Evolutionary conservation across 2,329 filamentous ascomycete species (phyloP).

Genomic region (Leptographium flavum): DNA sequence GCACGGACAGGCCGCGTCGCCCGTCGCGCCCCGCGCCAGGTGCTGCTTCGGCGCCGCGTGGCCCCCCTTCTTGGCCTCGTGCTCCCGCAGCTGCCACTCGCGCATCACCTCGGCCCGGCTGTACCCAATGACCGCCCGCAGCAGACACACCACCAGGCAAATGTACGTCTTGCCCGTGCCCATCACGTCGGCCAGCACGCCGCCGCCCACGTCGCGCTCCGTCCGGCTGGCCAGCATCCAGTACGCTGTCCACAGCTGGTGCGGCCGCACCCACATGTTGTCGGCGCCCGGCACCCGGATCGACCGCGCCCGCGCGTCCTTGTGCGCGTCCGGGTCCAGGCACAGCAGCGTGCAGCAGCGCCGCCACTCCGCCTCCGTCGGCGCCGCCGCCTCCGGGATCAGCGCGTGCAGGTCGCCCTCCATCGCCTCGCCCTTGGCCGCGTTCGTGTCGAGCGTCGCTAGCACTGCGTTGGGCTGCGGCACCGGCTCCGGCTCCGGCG

Average conservation of each 20-base stretch:
- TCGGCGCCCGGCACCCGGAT: constrained; percentile 11
- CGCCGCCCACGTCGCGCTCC: constrained; percentile 10
- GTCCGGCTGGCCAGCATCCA: constrained; percentile 12
- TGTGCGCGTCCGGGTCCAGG: constrained; percentile 9
- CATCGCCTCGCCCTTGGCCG: constrained; percentile 10
- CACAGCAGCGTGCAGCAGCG: constrained; percentile 11
- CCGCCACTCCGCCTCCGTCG: constrained; percentile 8
- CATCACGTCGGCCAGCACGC: constrained; percentile 13
- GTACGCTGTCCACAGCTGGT: constrained; percentile 13
- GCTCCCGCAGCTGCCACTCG: constrained; percentile 11
- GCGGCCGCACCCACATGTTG: constrained; percentile 11
- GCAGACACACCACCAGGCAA: constrained; percentile 9
- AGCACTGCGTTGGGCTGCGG: constrained; percentile 3
- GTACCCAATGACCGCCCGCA: constrained; percentile 11
- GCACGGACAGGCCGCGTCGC: constrained; percentile 9
- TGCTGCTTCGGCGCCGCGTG: constrained; percentile 8
- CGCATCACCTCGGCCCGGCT: constrained; percentile 13
- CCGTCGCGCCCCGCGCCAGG: neutral
- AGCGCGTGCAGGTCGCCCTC: constrained; percentile 13
- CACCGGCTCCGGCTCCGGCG: neutral
- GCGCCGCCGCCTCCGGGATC: constrained; percentile 8
- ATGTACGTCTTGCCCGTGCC: constrained; percentile 14
- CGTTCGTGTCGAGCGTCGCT: constrained; percentile 11
- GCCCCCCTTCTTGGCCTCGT: constrained; percentile 6
- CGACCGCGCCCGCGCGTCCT: constrained; percentile 9